Conservation (phyloP, 1,284 basidiomycete genomes). For the Apiotrichum sp. region DNA sequence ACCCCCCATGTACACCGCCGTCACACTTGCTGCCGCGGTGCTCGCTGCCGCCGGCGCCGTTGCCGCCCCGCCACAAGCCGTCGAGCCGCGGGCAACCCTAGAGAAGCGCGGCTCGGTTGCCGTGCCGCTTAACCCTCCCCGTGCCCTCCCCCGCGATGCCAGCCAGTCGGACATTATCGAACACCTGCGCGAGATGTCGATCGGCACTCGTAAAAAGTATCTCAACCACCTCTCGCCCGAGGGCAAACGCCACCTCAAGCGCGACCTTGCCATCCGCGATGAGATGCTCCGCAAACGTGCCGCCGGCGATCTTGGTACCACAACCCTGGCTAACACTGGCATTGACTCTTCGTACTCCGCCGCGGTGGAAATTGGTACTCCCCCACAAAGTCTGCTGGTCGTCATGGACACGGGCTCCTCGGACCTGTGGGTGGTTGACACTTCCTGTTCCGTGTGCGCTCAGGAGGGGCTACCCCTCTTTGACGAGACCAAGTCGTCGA, state of each 20-base stretch:
- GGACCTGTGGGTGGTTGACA: conserved; percentile 50
- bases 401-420: conserved; percentile 52
- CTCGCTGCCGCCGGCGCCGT: too few species aligned
- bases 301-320: conserved; percentile 5
- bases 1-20: too few species aligned
- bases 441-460: conserved; percentile 32
- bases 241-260: conserved; percentile 18
- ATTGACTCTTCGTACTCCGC: conserved; percentile 41
- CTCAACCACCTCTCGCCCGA: conserved; percentile 19
- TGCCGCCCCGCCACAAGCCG: too few species aligned
- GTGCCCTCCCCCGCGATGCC: conserved; percentile 24
- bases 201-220: conserved; percentile 33
- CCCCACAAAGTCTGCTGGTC: conserved; percentile 48
- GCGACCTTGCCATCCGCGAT: conserved; percentile 4
- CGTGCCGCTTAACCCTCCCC: conserved; percentile 15
- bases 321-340: conserved; percentile 29
- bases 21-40: too few species aligned
- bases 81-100: too few species aligned
- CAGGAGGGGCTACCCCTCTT: conserved; percentile 25
- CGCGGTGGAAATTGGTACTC: conserved; percentile 42
- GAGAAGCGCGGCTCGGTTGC: conserved; percentile 1
- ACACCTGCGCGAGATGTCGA: conserved; percentile 32
- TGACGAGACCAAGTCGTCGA: conserved; percentile 25
- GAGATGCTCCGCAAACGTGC: background rate
- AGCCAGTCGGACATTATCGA: conserved; percentile 12